Conservation (phyloP, 1,139 yeast species). For the Pichia sp. region DNA sequence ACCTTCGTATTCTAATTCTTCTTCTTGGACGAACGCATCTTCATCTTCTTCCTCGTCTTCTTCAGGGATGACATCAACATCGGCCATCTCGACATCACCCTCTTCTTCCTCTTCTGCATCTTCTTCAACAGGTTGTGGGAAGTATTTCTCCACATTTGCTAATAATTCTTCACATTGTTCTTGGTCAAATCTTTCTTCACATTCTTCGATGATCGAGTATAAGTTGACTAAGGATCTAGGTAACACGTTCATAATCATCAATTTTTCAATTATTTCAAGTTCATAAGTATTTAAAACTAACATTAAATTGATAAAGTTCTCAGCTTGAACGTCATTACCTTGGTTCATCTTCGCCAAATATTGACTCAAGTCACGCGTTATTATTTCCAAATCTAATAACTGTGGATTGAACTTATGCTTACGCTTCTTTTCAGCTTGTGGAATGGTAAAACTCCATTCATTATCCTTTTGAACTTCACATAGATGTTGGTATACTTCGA, state of each 20-base stretch:
- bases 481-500: conserved; percentile 66
- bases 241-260: conserved; percentile 77
- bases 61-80: conserved; percentile 11
- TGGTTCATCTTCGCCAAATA: conserved; percentile 35
- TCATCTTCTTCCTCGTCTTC: conserved; percentile 22
- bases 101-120: conserved; percentile 16
- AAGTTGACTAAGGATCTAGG: conserved; percentile 80
- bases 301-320: conserved; percentile 54
- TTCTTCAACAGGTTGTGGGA: conserved; percentile 37
- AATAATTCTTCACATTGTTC: conserved; percentile 58
- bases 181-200: conserved; percentile 76
- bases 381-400: conserved; percentile 56
- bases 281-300: conserved; percentile 49
- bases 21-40: conserved; percentile 21
- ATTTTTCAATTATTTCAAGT: conserved; percentile 78
- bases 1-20: conserved; percentile 22
- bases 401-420: conserved; percentile 38
- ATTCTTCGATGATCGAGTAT: conserved; percentile 83
- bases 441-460: conserved; percentile 43
- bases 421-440: conserved; percentile 27
- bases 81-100: conserved; percentile 17
- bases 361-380: conserved; percentile 57
- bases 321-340: conserved; percentile 29
- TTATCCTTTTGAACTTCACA: conserved; percentile 47
- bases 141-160: conserved; percentile 45